Conservation (phyloP, 2,329 filamentous ascomycete genomes). For the Amylocarpus encephaloides region DNA sequence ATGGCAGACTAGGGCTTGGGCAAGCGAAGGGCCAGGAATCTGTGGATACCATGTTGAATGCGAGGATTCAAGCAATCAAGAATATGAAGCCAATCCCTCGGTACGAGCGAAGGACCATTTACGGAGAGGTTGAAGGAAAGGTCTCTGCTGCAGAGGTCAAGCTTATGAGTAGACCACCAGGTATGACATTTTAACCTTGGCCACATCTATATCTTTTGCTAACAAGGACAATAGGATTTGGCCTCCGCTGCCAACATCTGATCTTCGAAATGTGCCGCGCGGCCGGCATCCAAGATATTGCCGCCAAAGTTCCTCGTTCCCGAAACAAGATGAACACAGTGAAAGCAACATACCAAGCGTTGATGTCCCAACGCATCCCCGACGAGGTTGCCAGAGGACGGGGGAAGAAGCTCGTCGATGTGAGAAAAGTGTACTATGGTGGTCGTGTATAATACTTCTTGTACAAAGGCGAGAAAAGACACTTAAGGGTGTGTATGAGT, state of each 20-base stretch:
- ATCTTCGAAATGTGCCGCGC: constrained; percentile 93
- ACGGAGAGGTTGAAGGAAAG: constrained; percentile 76
- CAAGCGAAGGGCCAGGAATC: constrained; percentile 80
- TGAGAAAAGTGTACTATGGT: constrained; percentile 94
- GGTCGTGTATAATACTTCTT: constrained; percentile 39
- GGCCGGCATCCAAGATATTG: constrained; percentile 79
- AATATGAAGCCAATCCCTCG: constrained; percentile 90
- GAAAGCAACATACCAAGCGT: constrained; percentile 80
- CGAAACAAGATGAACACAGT: constrained; percentile 97
- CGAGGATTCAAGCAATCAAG: constrained; percentile 72
- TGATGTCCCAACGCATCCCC: constrained; percentile 77
- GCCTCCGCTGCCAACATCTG: constrained; percentile 81
- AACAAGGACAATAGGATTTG: constrained; percentile 61
- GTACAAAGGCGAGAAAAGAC: neutral
- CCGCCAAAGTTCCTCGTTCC: constrained; percentile 74
- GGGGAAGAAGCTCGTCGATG: constrained; percentile 93
- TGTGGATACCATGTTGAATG: constrained; percentile 61
- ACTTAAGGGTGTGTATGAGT: neutral
- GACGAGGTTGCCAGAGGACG: constrained; percentile 83
- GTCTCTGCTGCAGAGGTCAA: constrained; percentile 81
- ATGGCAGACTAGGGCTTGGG: constrained; percentile 81
- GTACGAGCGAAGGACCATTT: constrained; percentile 91
- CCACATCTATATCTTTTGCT: neutral
- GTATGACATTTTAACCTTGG: constrained; percentile 44
- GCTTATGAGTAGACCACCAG: constrained; percentile 77